Evolutionary conservation across 805 yeast species (phyloP), one percentile per base, ranked within the genome.

Genomic region (Candida chauliodis): DNA sequence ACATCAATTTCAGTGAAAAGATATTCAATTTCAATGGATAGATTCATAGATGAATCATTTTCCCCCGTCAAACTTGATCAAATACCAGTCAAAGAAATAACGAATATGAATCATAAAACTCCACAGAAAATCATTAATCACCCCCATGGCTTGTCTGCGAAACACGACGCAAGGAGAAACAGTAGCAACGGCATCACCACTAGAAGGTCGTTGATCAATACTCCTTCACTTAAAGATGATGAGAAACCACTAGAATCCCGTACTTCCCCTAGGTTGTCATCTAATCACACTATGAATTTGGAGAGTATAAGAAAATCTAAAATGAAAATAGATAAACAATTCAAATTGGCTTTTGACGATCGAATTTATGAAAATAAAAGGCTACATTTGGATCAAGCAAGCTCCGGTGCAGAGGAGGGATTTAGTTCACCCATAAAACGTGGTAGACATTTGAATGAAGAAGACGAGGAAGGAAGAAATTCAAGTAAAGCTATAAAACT

Each of bases 141-240:
- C 35, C 75, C 76, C 2, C 79, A 75, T 48, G 79, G 79, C 0
- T 50, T 75, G 25, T 50, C 63, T 2, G 60, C 66, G 39, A 67
- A 68, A 43, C 70, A 66, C 40, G 51, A 44, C 6, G 47, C 48
- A 8, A 43, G 64, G 42, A 53, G 65, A 46, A 60, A 55, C 33
- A 49, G 53, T 2, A 42, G 49, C n/a, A 48, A 48, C 22, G 49
- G 44, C 14, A 38, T 38, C 14, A 39, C 25, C 17, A 23, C 32
- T 18, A 32, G 38, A 19, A 32, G 15, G 8, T 38, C 40, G n/a
- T 41, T 43, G 15, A 36, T 37, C 2, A 42, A 43, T 19, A 44
- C 52, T 5, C 52, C 52, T 2, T 34, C 40, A 27, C 33, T 36
- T 15, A 13, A 30, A 9, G 40, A 31, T 5, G 22, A 39, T 14